Conservation (phyloP, 2,329 filamentous ascomycete genomes). For the Aspergillus fructus region DNA sequence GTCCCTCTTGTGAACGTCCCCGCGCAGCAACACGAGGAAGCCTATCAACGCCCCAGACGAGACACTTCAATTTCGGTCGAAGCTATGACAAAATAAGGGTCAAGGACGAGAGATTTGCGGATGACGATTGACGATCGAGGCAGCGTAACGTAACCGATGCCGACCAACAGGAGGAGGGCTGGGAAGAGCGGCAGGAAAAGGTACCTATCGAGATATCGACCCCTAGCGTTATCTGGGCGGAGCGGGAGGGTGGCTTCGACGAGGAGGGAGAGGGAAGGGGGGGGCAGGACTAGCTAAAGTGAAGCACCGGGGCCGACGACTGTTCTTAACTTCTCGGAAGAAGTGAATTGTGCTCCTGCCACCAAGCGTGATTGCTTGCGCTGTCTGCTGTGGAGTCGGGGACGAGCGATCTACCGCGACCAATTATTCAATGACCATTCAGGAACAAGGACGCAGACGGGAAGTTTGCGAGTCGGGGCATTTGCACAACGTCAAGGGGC, state of each 20-base stretch:
- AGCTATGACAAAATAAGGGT: neutral
- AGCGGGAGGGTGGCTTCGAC: neutral
- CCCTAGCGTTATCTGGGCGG: slow-evolving; percentile 5
- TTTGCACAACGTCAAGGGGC: slow-evolving; percentile 18
- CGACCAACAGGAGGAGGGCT: neutral
- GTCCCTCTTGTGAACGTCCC: slow-evolving; percentile 17
- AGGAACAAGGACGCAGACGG: slow-evolving; percentile 14
- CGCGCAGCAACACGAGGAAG: slow-evolving; percentile 6
- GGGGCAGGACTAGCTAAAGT: slow-evolving; percentile 3
- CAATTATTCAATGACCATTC: slow-evolving; percentile 25
- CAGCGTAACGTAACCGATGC: slow-evolving; percentile 3
- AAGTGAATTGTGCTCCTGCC: slow-evolving; percentile 10
- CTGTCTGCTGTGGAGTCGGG: slow-evolving; percentile 24
- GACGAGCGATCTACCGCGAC: slow-evolving; percentile 25
- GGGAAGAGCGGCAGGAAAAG: neutral
- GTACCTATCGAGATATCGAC: slow-evolving; percentile 8
- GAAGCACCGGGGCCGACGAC: slow-evolving; percentile 8
- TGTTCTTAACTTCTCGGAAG: slow-evolving; percentile 13
- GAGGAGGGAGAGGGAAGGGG: slow-evolving; percentile 1
- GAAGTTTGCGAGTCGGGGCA: slow-evolving; percentile 13
- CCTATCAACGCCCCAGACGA: neutral
- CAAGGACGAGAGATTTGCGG: neutral
- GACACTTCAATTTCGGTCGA: neutral
- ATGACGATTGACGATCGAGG: neutral
- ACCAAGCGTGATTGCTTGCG: slow-evolving; percentile 20